Percentiles rank a stretch among this genome's conserved stretches.
Conservation (phyloP, 352 stramenopile genomes). For the Globisporangium middletonii region DNA sequence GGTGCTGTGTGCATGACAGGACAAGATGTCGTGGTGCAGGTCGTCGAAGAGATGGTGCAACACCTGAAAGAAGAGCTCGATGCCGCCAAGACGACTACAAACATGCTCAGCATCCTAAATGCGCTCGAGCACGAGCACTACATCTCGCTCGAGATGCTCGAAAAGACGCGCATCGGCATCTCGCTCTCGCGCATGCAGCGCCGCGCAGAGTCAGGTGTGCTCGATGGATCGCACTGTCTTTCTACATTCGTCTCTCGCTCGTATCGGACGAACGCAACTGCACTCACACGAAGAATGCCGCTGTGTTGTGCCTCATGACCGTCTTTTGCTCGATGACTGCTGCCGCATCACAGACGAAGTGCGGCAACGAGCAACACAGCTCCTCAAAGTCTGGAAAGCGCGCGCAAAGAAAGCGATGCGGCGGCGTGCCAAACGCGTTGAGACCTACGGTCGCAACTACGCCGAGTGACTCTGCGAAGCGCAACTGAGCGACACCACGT, state of each 20-base stretch:
- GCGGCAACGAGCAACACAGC: conserved; percentile 23
- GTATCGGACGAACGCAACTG: too few species aligned
- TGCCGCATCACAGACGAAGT: conserved; percentile 23
- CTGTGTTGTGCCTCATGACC: too few species aligned
- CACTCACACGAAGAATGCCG: too few species aligned
- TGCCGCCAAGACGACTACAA: conserved; percentile 30
- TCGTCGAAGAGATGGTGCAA: conserved; percentile 51
- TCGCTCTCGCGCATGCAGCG: conserved; percentile 31
- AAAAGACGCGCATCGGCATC: conserved; percentile 57
- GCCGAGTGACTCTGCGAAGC: conserved; percentile 25
- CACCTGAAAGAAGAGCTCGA: conserved; percentile 67
- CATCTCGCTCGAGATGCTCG: conserved; percentile 77
- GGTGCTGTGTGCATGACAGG: too few species aligned
- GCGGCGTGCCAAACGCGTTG: conserved; percentile 42
- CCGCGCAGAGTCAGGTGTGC: conserved; percentile 24
- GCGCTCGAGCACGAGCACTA: conserved; percentile 52
- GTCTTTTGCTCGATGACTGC: neutral
- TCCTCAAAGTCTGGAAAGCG: conserved; percentile 61
- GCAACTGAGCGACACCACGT: conserved; percentile 4
- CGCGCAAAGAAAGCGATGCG: conserved; percentile 65
- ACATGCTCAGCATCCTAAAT: conserved; percentile 44
- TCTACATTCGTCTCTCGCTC: too few species aligned
- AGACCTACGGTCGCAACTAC: conserved; percentile 67
- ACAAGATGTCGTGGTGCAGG: too few species aligned
- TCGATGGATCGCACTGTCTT: too few species aligned